phyloP scores from a whole-genome alignment of 805 yeast species.

The Candida boidinii region DNA sequence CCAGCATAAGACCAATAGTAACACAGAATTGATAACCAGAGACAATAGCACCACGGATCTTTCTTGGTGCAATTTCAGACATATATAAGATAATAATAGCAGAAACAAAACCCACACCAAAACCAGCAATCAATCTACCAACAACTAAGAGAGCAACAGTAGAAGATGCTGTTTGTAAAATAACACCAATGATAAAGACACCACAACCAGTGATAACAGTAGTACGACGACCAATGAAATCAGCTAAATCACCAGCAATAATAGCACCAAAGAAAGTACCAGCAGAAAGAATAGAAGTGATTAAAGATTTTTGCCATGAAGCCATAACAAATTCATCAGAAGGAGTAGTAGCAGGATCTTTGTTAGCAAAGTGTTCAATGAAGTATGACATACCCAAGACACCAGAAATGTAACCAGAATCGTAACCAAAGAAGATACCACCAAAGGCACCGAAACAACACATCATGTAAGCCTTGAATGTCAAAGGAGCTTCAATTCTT shows the following conservation, averaged over 20 bases:
- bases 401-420: conserved; percentile 62
- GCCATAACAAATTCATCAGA: conserved; percentile 13
- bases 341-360: conserved; percentile 10
- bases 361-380: conserved; percentile 20
- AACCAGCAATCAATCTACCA: conserved; percentile 46
- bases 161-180: conserved; percentile 37
- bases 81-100: conserved; percentile 73
- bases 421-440: conserved; percentile 61
- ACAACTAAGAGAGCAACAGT: conserved; percentile 31
- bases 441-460: conserved; percentile 60
- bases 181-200: conserved; percentile 39
- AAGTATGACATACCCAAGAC: conserved; percentile 53
- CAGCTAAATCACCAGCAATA: conserved; percentile 45
- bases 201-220: conserved; percentile 35
- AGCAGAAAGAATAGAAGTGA: conserved; percentile 65
- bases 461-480: conserved; percentile 26
- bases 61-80: conserved; percentile 71
- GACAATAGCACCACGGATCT: conserved; percentile 72
- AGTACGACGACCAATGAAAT: conserved; percentile 37
- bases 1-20: conserved; percentile 66
- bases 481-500: conserved; percentile 28
- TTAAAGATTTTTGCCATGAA: conserved; percentile 31
- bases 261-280: conserved; percentile 69
- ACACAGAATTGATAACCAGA: conserved; percentile 58
- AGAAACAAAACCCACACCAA: conserved; percentile 69